These are phyloP conservation scores for Phytophthora cactorum DNA, from an alignment of 352 stramenopile species.

Conservation along the genomic window DNA sequence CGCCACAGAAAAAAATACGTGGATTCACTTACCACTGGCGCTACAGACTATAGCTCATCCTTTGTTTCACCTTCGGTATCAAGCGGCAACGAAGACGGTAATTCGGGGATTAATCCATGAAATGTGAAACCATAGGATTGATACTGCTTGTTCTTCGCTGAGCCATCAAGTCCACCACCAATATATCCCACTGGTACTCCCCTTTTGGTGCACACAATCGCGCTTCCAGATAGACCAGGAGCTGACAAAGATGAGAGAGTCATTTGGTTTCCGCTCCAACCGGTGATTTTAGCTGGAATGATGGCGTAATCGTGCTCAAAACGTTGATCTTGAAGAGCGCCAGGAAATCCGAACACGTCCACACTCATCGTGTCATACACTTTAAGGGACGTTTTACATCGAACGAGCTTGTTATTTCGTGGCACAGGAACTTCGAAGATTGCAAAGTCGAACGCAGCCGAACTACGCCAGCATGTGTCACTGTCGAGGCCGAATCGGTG, in stretches of 20 bases:
- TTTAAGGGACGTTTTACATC: conserved; percentile 18
- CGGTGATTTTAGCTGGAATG: too few species aligned
- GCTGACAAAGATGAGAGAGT: too few species aligned
- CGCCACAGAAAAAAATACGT: too few species aligned
- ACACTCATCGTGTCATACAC: conserved; percentile 21
- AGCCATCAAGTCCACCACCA: conserved; percentile 40
- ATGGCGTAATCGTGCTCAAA: too few species aligned
- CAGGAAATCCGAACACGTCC: conserved; percentile 39
- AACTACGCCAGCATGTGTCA: too few species aligned
- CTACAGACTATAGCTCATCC: conserved; percentile 14
- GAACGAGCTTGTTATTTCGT: conserved; percentile 23
- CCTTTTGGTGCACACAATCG: too few species aligned
- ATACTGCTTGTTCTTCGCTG: conserved; percentile 43
- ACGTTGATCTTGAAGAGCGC: conserved; percentile 19
- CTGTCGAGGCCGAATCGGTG: too few species aligned
- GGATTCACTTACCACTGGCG: too few species aligned
- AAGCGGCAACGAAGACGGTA: conserved; percentile 29
- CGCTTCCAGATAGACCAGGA: too few species aligned
- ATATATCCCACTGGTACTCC: conserved; percentile 45
- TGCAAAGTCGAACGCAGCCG: too few species aligned
- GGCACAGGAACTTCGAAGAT: conserved; percentile 43
- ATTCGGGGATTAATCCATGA: conserved; percentile 36
- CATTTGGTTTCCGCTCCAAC: too few species aligned
- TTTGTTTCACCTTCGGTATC: conserved; percentile 35
- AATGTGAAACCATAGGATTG: too few species aligned